These are phyloP conservation scores for Leucocoprinus leucothites DNA, from an alignment of 768 basidiomycete genomes.

Conservation along the genomic window DNA sequence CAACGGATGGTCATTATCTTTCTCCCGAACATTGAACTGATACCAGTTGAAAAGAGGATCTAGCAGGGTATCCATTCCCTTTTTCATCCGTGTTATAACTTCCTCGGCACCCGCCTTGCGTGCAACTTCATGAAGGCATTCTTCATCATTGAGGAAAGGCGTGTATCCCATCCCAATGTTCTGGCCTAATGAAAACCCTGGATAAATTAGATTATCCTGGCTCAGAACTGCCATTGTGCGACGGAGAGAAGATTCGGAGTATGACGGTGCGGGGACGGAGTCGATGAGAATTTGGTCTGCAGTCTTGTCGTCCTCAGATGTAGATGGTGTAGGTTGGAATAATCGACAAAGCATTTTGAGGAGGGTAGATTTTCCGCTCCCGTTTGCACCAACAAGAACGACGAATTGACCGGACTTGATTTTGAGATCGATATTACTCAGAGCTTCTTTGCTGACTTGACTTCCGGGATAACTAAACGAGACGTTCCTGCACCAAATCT, in stretches of 20 bases:
- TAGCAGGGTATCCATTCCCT: slow-evolving; percentile 37
- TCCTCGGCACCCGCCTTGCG: slow-evolving; percentile 37
- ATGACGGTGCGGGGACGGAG: slow-evolving; percentile 32
- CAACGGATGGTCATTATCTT: slow-evolving; percentile 26
- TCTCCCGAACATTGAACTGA: slow-evolving; percentile 24
- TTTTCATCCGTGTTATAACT: slow-evolving; percentile 34
- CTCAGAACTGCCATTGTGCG: slow-evolving; percentile 43
- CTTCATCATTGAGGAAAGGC: slow-evolving; percentile 15
- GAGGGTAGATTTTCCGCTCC: slow-evolving; percentile 52
- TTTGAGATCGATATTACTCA: slow-evolving; percentile 38
- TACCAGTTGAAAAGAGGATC: slow-evolving; percentile 26
- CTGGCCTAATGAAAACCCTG: slow-evolving; percentile 35
- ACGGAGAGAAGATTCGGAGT: slow-evolving; percentile 37
- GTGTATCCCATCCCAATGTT: slow-evolving; percentile 35
- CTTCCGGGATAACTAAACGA: slow-evolving; percentile 50
- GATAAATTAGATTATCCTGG: slow-evolving; percentile 48
- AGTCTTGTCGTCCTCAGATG: slow-evolving; percentile 12
- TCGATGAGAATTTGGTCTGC: slow-evolving; percentile 41
- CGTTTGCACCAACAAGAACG: slow-evolving; percentile 57
- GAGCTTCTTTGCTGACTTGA: slow-evolving; percentile 28
- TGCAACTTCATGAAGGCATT: slow-evolving; percentile 29
- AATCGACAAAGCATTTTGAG: slow-evolving; percentile 48
- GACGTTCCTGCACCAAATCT: slow-evolving; percentile 35
- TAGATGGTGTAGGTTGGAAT: slow-evolving; percentile 14
- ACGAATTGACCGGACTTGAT: slow-evolving; percentile 47